Evolutionary conservation across 495 filamentous ascomycete species (phyloP), one percentile per base, ranked within the genome.

Genomic region (Podospora pseudocomata): DNA sequence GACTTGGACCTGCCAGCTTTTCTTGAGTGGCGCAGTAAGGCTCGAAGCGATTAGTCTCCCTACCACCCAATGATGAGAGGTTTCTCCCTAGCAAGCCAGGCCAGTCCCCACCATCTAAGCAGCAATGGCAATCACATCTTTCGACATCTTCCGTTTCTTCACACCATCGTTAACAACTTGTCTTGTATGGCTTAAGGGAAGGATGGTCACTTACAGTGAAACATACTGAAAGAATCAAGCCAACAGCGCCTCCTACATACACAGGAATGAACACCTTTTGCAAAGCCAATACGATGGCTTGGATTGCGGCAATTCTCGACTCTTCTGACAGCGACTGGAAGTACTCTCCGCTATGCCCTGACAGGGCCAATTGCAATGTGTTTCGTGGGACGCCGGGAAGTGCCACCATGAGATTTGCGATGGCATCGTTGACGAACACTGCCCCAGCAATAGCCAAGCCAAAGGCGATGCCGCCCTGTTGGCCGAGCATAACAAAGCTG

Each of bases 401-500:
- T 11, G 39, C 39, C 39, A 49, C 5, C 9, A 49, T 13, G 9
- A 49, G 15, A 3, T 49, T 49, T 49, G 39, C 39, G 9, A 49
- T 49, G 9, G 39, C 39, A 49, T 49, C 39, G 39, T 49, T 49
- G 39, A 49, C 39, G 39, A 69, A 69, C 2, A 69, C 39, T 5
- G 67, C 67, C 19, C 62, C 62, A 9, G 67, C 63, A 26, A 69
- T 69, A 44, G 67, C 67, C 0, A 69, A 57, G 2, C 62, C 67
- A n/a, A 69, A 30, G 19, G 63, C 56, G 11, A 65, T 65, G 20
- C 62, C 62, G 4, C 28, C 13, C 57, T 61, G 56, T 18, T 69
- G 67, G 13, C 20, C 62, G 19, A 69, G 55, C 62, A 65, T 83
- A 67, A 88, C 86, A 71, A 86, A 84, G 9, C 81, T 83, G 13